Conservation (phyloP, 1,284 basidiomycete species). For the Pyrrhoderma lamaoense region DNA sequence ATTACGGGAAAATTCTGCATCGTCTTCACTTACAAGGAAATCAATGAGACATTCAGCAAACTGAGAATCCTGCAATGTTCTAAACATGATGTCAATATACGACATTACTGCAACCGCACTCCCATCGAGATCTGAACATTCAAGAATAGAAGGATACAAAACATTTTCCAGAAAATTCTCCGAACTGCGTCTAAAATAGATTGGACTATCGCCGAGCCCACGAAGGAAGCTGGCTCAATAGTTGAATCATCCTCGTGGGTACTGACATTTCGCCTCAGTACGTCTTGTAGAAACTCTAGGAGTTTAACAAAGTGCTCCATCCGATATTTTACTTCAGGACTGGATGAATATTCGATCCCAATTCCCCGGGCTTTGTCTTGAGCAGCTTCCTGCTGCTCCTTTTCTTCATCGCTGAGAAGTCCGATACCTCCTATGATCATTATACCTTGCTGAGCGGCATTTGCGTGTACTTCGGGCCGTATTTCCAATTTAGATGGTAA, state of each 20-base stretch:
- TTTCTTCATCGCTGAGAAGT: constrained; percentile 44
- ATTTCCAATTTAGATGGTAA: constrained; percentile 83
- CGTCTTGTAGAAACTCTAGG: constrained; percentile 88
- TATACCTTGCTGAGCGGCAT: constrained; percentile 44
- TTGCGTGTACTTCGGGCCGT: constrained; percentile 37
- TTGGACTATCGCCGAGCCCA: constrained; percentile 74
- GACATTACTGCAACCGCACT: constrained; percentile 94
- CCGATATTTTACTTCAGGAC: constrained; percentile 69
- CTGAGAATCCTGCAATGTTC: constrained; percentile 64
- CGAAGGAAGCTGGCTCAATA: constrained; percentile 50
- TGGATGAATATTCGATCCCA: constrained; percentile 71
- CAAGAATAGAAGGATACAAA: constrained; percentile 87
- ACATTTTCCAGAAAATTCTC: constrained; percentile 91
- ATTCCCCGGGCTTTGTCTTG: constrained; percentile 49
- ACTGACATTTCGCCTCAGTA: constrained; percentile 57
- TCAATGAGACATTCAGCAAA: constrained; percentile 66
- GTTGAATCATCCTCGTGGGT: constrained; percentile 32
- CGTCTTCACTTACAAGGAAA: constrained; percentile 80
- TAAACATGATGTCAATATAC: constrained; percentile 88
- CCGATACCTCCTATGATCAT: constrained; percentile 50
- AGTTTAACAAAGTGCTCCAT: constrained; percentile 87
- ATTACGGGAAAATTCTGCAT: constrained; percentile 48
- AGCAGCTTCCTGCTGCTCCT: constrained; percentile 43
- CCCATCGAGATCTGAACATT: constrained; percentile 88
- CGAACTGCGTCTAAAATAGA: constrained; percentile 79